These are phyloP conservation scores for Fraxinus cuspidata DNA, from an alignment of 257 asterid species.

Conservation along the genomic window DNA sequence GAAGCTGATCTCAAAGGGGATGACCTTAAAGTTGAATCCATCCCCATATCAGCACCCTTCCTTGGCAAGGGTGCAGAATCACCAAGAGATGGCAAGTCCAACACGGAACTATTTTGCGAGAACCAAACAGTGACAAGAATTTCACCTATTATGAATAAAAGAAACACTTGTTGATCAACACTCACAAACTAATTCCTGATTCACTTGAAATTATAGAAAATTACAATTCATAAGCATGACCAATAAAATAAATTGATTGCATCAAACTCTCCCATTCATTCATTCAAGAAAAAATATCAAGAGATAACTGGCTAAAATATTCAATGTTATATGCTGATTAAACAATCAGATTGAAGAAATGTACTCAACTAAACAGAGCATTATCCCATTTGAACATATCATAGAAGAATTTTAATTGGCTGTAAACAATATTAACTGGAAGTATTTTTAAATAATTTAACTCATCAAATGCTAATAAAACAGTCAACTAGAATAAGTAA, in stretches of 20 bases:
- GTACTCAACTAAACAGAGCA: not conserved
- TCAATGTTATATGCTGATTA: conserved; percentile 6
- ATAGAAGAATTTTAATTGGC: not conserved
- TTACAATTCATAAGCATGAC: not conserved
- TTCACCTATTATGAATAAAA: conserved; percentile 54
- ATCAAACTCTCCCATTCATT: not conserved
- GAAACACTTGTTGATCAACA: conserved; percentile 18
- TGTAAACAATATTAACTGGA: not conserved
- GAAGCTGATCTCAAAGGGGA: conserved; percentile 56
- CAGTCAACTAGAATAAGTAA: conserved; percentile 4
- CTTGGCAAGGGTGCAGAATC: conserved; percentile 42
- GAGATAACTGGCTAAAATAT: not conserved
- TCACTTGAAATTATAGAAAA: not conserved
- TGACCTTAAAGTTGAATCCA: conserved; percentile 51
- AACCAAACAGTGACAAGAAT: conserved; percentile 84
- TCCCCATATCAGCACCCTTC: conserved; percentile 42
- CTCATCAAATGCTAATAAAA: conserved; percentile 1
- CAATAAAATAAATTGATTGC: not conserved
- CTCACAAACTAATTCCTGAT: not conserved
- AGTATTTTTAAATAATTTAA: conserved; percentile 17
- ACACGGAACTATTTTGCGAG: conserved; percentile 53
- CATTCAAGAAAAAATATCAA: not conserved
- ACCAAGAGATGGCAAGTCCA: conserved; percentile 50
- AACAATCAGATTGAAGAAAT: conserved; percentile 12
- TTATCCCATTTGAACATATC: not conserved